Conservation (phyloP, 345 rosid species). For the Melaleuca alternifolia region DNA sequence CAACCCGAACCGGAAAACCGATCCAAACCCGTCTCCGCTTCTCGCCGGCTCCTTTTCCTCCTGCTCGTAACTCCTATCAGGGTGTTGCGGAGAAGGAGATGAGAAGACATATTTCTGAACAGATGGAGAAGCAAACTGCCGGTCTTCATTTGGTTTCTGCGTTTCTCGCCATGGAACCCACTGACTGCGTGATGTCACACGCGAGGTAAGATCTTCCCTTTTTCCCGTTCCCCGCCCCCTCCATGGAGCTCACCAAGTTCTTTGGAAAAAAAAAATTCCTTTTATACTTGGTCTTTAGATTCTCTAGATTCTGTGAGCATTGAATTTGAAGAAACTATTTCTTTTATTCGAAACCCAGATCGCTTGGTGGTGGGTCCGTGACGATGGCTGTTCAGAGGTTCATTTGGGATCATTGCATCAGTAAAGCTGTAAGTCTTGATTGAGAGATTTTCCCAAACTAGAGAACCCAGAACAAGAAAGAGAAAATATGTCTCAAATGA, state of each 20-base stretch:
- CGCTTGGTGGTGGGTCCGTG: slow-evolving; percentile 47
- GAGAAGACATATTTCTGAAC: neutral
- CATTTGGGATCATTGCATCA: slow-evolving; percentile 53
- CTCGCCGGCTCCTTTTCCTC: neutral
- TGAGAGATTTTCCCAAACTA: neutral
- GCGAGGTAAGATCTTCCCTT: slow-evolving; percentile 35
- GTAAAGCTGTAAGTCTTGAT: slow-evolving; percentile 33
- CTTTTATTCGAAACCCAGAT: slow-evolving; percentile 16
- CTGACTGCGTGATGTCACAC: slow-evolving; percentile 30
- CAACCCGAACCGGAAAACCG: neutral
- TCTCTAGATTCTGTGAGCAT: neutral
- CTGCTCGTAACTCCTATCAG: neutral
- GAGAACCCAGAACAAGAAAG: neutral
- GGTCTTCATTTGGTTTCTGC: slow-evolving; percentile 51
- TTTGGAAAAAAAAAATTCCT: neutral
- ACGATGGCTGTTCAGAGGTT: slow-evolving; percentile 53
- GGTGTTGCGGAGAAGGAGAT: neutral
- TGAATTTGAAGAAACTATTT: neutral
- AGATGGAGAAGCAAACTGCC: neutral
- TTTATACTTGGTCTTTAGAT: neutral
- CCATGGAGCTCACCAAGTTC: neutral
- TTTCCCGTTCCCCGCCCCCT: neutral
- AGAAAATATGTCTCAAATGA: neutral
- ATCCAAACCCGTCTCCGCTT: neutral
- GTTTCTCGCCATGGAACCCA: slow-evolving; percentile 67